Evolutionary conservation across 371 early-diverging fungal species (phyloP).

Genomic region (Zychaea mexicana): DNA sequence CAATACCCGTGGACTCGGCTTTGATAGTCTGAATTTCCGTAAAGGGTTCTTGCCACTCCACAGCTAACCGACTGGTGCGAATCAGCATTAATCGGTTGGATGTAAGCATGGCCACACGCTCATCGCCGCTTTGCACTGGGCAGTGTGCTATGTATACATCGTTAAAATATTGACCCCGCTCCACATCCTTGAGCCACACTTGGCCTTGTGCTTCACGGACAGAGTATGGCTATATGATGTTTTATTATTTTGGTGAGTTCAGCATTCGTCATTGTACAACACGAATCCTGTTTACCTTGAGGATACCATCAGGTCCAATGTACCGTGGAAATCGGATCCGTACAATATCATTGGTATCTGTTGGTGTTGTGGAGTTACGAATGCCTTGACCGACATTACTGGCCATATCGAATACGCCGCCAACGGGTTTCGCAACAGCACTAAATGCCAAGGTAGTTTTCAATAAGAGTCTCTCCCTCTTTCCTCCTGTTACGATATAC

Average conservation of each 20-base stretch:
- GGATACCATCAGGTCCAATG: conserved; percentile 83
- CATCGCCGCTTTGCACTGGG: conserved; percentile 62
- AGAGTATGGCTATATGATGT: conserved; percentile 63
- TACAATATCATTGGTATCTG: conserved; percentile 71
- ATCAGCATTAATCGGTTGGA: conserved; percentile 70
- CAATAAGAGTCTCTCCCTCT: too few species aligned
- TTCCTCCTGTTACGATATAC: background rate
- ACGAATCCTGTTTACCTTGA: conserved; percentile 49
- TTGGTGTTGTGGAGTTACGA: conserved; percentile 94
- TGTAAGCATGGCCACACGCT: conserved; percentile 76
- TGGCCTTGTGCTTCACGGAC: conserved; percentile 89
- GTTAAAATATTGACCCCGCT: conserved; percentile 78
- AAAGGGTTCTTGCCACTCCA: conserved; percentile 74
- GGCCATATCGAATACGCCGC: conserved; percentile 87
- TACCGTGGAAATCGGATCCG: conserved; percentile 88
- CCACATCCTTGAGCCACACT: conserved; percentile 85
- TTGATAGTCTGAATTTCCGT: conserved; percentile 52
- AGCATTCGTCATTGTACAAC: background rate
- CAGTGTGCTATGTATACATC: conserved; percentile 91
- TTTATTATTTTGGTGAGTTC: background rate
- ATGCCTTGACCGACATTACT: conserved; percentile 85
- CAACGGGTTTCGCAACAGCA: conserved; percentile 86
- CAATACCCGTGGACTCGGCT: conserved; percentile 51
- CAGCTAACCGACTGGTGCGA: conserved; percentile 58
- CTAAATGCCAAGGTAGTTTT: too few species aligned